Evolutionary conservation across 2,329 filamentous ascomycete species (phyloP).

Genomic region (Alternaria gaisen): DNA sequence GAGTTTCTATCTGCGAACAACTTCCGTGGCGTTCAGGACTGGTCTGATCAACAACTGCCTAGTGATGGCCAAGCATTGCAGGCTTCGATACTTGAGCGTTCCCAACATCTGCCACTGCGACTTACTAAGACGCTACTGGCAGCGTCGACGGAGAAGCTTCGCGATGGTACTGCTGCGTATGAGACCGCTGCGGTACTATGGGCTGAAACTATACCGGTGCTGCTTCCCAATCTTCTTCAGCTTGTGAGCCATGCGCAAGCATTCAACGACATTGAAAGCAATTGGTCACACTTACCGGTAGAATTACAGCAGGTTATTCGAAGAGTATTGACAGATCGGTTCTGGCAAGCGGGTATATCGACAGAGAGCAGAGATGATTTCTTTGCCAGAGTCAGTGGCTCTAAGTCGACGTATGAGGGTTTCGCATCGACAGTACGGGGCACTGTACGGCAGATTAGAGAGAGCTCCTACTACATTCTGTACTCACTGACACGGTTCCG

Average conservation of each 20-base stretch:
- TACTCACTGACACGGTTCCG: constrained; percentile 92
- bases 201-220: constrained; percentile 80
- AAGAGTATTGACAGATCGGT: constrained; percentile 88
- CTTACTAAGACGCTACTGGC: constrained; percentile 92
- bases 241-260: constrained; percentile 90
- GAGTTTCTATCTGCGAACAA: constrained; percentile 77
- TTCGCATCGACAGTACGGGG: constrained; percentile 93
- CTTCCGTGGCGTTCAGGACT: constrained; percentile 81
- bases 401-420: constrained; percentile 88
- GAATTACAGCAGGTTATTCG: constrained; percentile 82
- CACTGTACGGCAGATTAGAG: constrained; percentile 85
- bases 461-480: constrained; percentile 92
- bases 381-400: constrained; percentile 88
- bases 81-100: constrained; percentile 76
- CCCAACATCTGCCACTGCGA: constrained; percentile 80
- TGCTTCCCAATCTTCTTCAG: constrained; percentile 86
- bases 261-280: constrained; percentile 79
- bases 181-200: constrained; percentile 82
- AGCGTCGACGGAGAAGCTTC: constrained; percentile 88
- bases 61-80: constrained; percentile 82
- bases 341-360: constrained; percentile 98
- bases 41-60: constrained; percentile 80
- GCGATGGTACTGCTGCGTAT: constrained; percentile 76
- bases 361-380: constrained; percentile 96
- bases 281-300: constrained; percentile 78